Base-by-base conservation (phyloP, 495 filamentous ascomycete genomes). In the Hypoxylon fuscum region DNA sequence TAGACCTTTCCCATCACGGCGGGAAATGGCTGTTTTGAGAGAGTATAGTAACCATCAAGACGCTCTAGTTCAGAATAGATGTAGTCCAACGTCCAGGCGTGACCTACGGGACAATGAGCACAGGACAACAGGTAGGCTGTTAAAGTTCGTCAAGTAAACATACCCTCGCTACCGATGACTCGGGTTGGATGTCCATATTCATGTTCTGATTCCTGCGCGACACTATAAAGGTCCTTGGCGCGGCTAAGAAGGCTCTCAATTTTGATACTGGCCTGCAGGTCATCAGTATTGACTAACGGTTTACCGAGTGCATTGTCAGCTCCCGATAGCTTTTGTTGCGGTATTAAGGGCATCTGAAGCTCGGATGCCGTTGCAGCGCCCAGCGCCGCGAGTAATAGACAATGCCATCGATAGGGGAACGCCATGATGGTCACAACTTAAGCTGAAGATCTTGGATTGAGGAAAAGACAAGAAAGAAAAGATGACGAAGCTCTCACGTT, bases 161-260 rank as follows among this genome's bases (percentile, higher is more conserved):
- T 77, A 84, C 86, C 86, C 57, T 77, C 62, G 53, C 83, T 86
- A 18, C 86, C 86, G 59, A 88, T 88, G 14, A 88, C 86, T 49
- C 86, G 77, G 2, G 86, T 88, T 2, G 85, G 86, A 53, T 85
- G 86, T 55, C 78, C 77, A 69, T 83, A 87, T 46, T 86, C 82
- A 10, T 79, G 72, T 40, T 80, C 69, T 10, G 79, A 77, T 18
- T 77, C 68, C 62, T 85, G 73, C 8, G 86, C 85, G 55, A 87
- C 77, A 38, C 78, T 65, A 68, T 79, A 88, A 12, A 88, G 77
- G 10, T 79, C 66, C 57, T 86, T 76, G 35, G 86, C 85, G 41
- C 83, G 77, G 9, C 69, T 68, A 5, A 85, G 60, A 17, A 88
- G 83, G 23, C 75, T 79, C 15, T 82, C 76, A 41, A 67, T 70